Evolutionary conservation across 768 basidiomycete species (phyloP), one percentile per base, ranked within the genome.

Genomic region (Pleurotus salmoneostramineus): DNA sequence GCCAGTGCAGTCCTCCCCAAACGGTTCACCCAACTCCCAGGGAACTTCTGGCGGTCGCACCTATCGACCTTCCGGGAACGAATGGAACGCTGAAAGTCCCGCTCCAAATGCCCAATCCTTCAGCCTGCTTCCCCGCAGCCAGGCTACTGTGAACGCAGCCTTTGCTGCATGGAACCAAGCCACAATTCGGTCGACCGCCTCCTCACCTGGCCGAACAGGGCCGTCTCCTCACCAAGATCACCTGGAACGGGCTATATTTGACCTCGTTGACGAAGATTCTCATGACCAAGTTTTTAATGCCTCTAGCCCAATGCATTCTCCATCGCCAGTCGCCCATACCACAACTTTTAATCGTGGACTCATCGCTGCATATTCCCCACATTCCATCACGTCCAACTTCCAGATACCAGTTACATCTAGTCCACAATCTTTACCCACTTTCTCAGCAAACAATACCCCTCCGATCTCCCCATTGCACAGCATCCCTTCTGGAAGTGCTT

Each of bases 231-330:
- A 45, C 2, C 44, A 55, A 40, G 52, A 55, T 15, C 52, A 55
- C 40, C 40, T 55, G 10, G 52, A 55, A 37, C 31, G 40, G 43
- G 52, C 52, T 40, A 55, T 55, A n/a, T 55, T 55, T 32, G 37
- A 55, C n/a, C 52, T 55, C 21, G 52, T 55, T 21, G 52, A 55
- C 14, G 52, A 55, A 40, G 52, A 55, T 33, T 12, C 14, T 43
- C 52, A 55, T 40, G 52, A 55, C 15, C 50, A 37, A 11, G 10
- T 15, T 52, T 11, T 37, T 55, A 15, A 45, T 17, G 44, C 6
- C 17, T 17, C 40, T 15, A 43, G 36, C 32, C 36, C 21, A 27
- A 31, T 31, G 52, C 52, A 55, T n/a, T 55, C 52, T 8, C 52
- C 52, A 15, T 33, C 52, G 10, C 40, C 52, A 7, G 40, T 55